Evolutionary conservation across 2,329 filamentous ascomycete genomes (phyloP).

Genomic region (Macrophomina tecta): DNA sequence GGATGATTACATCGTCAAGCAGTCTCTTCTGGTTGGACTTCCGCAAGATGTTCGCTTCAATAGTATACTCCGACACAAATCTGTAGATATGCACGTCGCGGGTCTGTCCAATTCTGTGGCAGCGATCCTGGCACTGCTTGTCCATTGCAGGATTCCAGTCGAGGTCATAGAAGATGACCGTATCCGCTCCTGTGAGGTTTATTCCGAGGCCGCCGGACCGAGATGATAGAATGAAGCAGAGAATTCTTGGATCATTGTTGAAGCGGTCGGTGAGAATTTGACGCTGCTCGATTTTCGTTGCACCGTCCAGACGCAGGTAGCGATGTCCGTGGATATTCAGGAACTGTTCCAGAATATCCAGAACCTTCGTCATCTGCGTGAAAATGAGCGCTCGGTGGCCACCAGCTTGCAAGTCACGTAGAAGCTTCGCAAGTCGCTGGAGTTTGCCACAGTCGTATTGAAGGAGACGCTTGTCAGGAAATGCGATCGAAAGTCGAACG

Average conservation of each 20-base stretch:
- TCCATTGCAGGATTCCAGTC: conserved; percentile 99
- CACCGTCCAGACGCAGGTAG: conserved; percentile 94
- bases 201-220: conserved; percentile 94
- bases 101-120: conserved; percentile 96
- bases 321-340: conserved; percentile 97
- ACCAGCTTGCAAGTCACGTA: conserved; percentile 84
- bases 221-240: conserved; percentile 94
- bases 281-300: conserved; percentile 92
- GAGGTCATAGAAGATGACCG: conserved; percentile 97
- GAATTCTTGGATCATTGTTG: conserved; percentile 90
- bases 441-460: conserved; percentile 98
- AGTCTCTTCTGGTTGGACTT: conserved; percentile 98
- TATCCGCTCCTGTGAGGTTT: conserved; percentile 95
- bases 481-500: conserved; percentile 92
- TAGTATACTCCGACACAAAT: conserved; percentile 69
- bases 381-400: conserved; percentile 97
- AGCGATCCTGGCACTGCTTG: conserved; percentile 97
- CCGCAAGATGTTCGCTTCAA: conserved; percentile 95
- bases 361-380: conserved; percentile 98
- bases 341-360: conserved; percentile 97
- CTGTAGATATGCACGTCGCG: conserved; percentile 97
- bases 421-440: conserved; percentile 82
- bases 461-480: conserved; percentile 92
- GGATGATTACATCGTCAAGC: conserved; percentile 96
- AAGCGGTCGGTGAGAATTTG: conserved; percentile 96